A percentile compares a stretch with the other conserved stretches of the same genome.
phyloP scores from a whole-genome alignment of 352 stramenopile genomes.

The Phytopythium cucurbitacearum region DNA sequence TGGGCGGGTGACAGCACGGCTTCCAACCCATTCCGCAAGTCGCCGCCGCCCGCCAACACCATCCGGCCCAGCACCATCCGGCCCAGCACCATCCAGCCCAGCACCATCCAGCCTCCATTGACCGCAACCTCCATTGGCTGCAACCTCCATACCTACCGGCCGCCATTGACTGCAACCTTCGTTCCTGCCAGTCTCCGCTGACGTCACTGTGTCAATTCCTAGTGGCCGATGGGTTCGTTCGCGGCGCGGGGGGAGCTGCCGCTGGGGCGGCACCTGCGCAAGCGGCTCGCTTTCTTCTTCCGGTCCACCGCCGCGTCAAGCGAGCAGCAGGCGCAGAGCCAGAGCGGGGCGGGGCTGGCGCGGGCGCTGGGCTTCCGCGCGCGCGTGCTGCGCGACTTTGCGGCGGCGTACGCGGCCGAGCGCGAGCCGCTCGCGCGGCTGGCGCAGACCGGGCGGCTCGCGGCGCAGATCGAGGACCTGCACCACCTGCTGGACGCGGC shows the following conservation, averaged over 20 bases:
- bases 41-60: no score
- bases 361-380: neutral
- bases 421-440: slow-evolving; percentile 23
- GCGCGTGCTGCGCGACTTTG: neutral
- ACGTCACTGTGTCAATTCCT: neutral
- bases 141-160: no score
- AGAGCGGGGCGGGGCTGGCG: neutral
- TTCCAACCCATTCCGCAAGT: no score
- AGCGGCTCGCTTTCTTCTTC: slow-evolving; percentile 1
- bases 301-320: neutral
- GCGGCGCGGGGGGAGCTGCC: neutral
- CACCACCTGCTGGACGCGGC: slow-evolving; percentile 22
- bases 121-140: no score
- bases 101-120: no score
- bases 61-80: no score
- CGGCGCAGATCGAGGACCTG: slow-evolving; percentile 27
- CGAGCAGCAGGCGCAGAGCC: neutral
- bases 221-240: neutral
- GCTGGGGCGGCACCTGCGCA: neutral
- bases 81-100: no score
- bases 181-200: neutral
- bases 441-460: slow-evolving; percentile 25
- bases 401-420: slow-evolving; percentile 14
- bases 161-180: neutral
- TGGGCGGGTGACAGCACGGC: no score